Base-by-base conservation (phyloP, 2,329 filamentous ascomycete genomes). In the Xylariaceae sp. region DNA sequence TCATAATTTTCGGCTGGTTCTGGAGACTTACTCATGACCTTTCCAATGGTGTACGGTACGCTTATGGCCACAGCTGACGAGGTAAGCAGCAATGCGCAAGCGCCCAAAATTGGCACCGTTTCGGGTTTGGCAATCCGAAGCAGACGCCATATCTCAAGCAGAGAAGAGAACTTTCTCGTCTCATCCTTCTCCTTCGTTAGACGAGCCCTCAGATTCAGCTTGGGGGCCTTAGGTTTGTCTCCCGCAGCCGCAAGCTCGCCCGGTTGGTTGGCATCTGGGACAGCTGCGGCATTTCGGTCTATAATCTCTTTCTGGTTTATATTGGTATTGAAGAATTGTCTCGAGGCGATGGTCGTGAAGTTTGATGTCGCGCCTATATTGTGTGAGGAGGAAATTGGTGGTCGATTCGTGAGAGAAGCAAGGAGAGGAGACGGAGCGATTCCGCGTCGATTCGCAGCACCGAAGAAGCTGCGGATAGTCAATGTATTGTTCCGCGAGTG, bases 31-130 rank as follows among this genome's bases (percentile, higher is more conserved):
- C 54, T 62, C 67, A 99, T 75, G 54, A 99, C 95, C 66, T 91
- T 92, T 49, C 94, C 94, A 57, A 99, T 95, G 0, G 91, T 95
- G 66, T 96, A 96, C 1, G 94, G 94, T 52, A 99, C 89, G 2
- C 90, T 91, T 87, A 99, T 95, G 49, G 91, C 95, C 59, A 99
- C 90, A 45, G 84, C 81, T 4, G 92, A 97, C 14, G 92, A 96
- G 54, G 96, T 78, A 51, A 99, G 77, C 44, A 99, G 77, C 65
- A 96, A 87, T 48, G 87, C 67, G 66, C 97, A 92, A 3, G 95
- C 95, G 56, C 87, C 70, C 6, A 76, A 78, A 14, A 99, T 82
- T 69, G 88, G 87, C 64, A 78, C 85, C 30, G 87, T 72, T 72
- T 99, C 94, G 2, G 92, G 92, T 48, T 82, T 79, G 11, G 94